Conservation (phyloP, 31 red algal species). For the Odonthalia washingtoniensis region DNA sequence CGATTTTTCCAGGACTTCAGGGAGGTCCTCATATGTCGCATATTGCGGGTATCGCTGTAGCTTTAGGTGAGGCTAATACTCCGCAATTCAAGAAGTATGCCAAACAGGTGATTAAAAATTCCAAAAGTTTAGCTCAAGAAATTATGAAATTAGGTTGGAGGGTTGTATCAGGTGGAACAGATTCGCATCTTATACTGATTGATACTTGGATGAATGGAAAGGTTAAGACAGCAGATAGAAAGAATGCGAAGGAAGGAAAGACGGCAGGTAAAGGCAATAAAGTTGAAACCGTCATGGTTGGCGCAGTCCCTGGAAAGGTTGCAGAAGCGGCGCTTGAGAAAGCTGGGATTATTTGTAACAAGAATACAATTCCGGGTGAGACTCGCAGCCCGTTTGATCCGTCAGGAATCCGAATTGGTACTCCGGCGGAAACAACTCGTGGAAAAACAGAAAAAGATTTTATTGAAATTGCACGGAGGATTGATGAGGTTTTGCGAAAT, state of each 20-base stretch:
- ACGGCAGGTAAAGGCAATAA: slow-evolving; percentile 78
- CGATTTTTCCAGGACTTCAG: slow-evolving; percentile 94
- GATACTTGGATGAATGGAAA: slow-evolving; percentile 76
- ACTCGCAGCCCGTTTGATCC: slow-evolving; percentile 89
- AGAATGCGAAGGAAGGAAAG: slow-evolving; percentile 96
- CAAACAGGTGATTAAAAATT: slow-evolving; percentile 84
- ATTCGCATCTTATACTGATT: slow-evolving; percentile 96
- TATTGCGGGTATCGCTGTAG: slow-evolving; percentile 90
- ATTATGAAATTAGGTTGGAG: slow-evolving; percentile 84
- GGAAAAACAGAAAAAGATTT: slow-evolving; percentile 63
- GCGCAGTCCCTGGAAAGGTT: slow-evolving; percentile 84
- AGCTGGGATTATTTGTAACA: slow-evolving; percentile 96
- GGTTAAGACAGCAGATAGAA: slow-evolving; percentile 90
- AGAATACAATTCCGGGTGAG: slow-evolving; percentile 94
- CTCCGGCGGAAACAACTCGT: slow-evolving; percentile 94
- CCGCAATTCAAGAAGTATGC: slow-evolving; percentile 73
- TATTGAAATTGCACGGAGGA: too few species aligned
- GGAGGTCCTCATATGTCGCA: slow-evolving; percentile 97
- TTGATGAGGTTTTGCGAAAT: too few species aligned
- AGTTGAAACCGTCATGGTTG: slow-evolving; percentile 84
- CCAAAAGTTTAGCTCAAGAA: slow-evolving; percentile 66
- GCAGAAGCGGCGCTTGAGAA: slow-evolving; percentile 77
- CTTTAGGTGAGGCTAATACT: slow-evolving; percentile 81
- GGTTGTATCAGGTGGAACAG: slow-evolving; percentile 93
- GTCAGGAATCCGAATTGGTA: slow-evolving; percentile 93